Evolutionary conservation across 1,284 basidiomycete genomes (phyloP), one percentile per base, ranked within the genome.

Genomic region (Boletus smithii): DNA sequence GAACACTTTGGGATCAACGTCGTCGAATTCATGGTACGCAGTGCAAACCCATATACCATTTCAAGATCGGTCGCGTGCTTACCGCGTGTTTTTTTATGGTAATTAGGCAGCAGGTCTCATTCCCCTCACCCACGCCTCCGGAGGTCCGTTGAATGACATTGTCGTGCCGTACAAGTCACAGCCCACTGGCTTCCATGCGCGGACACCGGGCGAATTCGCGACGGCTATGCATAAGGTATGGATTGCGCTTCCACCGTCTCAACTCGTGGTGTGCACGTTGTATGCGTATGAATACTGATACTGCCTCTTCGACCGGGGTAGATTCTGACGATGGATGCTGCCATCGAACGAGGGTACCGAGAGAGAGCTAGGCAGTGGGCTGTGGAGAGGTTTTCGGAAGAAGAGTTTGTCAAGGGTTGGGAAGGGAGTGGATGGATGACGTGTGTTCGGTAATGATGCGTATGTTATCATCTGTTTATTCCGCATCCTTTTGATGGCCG

Each of bases 1-100:
- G 97, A 99, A 68, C 95, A 99, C 66, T 99, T 99, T 58, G 97
- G 97, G 2, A 99, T 99, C 66, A 97, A 95, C 59, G 80, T 99
- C 16, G 95, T 99, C 8, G 95, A 99, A 66, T 95, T 91, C 59
- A 95, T 98, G 95, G 93, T 89, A 44, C 48, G 80, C 66, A 29
- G 32, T 34, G 44, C 38, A 20, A 4, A 30, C 39, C 58, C 45
- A 6, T 20, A 18, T 41, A 29, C 20, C 49, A 13, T 17, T n/a
- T 27, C 17, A 3, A 33, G 9, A 5, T 14, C 7, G 2, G 0
- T 30, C 45, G 42, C 45, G 30, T 53, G 56, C 55, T 56, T 8
- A 57, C 40, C 42, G 26, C 52, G 24, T 41, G 53, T 45, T 37
- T 31, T 20, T 30, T 22, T 1, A 10, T 43, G 33, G 42, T 42